Percentiles rank a stretch among this genome's conserved stretches.
Evolutionary conservation across 306 rosid species (phyloP).

Genomic region (Castanopsis chinensis): DNA sequence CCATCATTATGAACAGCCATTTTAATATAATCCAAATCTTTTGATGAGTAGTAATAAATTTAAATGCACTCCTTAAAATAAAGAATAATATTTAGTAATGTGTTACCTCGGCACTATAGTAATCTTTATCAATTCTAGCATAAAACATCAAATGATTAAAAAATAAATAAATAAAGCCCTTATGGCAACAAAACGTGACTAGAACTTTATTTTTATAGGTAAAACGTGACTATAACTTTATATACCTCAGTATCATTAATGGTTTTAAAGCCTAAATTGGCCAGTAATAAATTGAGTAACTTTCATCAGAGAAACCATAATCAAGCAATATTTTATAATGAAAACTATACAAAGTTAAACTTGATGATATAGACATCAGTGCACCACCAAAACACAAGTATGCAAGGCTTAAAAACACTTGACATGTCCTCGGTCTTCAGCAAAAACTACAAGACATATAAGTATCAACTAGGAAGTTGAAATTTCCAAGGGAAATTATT

Average conservation of each 20-base stretch:
- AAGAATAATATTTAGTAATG: neutral
- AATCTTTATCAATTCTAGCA: neutral
- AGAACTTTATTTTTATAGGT: neutral
- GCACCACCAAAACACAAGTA: constrained; percentile 15
- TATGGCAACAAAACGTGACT: neutral
- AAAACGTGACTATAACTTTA: neutral
- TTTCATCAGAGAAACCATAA: neutral
- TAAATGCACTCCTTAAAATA: neutral
- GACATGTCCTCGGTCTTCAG: constrained; percentile 6
- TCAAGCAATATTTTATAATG: neutral
- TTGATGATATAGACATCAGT: neutral
- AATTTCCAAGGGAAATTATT: neutral
- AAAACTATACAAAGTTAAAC: constrained; percentile 13
- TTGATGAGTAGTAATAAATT: neutral
- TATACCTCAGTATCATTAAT: neutral
- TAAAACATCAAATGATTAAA: neutral
- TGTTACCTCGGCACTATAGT: neutral
- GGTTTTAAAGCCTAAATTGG: neutral
- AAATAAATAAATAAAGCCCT: neutral
- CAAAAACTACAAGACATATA: constrained; percentile 8
- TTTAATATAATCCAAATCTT: neutral
- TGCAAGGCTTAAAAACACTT: constrained; percentile 11
- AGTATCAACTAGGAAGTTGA: neutral
- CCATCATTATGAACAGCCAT: neutral
- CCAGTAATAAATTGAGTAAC: constrained; percentile 9